Conservation (phyloP, 2,329 filamentous ascomycete species). For the Fonsecaea multimorphosa region DNA sequence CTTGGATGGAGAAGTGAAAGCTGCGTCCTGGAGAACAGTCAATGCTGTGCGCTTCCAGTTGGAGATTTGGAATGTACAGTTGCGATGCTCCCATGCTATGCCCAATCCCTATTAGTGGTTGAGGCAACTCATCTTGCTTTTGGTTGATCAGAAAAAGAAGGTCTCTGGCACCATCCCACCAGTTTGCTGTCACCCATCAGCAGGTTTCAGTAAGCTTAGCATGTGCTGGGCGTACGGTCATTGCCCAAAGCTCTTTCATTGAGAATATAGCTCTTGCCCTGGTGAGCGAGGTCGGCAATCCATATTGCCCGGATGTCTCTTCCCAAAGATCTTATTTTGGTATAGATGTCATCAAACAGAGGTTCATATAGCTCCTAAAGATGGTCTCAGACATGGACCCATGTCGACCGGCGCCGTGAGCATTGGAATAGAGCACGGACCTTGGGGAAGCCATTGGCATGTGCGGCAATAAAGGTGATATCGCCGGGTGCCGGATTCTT, state of each 20-base stretch:
- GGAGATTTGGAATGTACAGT: slow-evolving; percentile 51
- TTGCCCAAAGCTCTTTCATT: slow-evolving; percentile 81
- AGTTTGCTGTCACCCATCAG: slow-evolving; percentile 65
- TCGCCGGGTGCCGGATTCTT: slow-evolving; percentile 71
- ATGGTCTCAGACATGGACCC: background rate
- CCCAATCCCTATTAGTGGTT: slow-evolving; percentile 81
- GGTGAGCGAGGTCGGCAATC: slow-evolving; percentile 87
- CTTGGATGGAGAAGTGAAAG: slow-evolving; percentile 67
- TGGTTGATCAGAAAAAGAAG: slow-evolving; percentile 83
- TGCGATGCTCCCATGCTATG: slow-evolving; percentile 87
- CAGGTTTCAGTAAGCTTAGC: slow-evolving; percentile 33
- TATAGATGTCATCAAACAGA: slow-evolving; percentile 81
- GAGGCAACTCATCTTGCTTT: slow-evolving; percentile 78
- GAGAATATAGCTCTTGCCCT: slow-evolving; percentile 77
- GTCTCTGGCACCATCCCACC: slow-evolving; percentile 85
- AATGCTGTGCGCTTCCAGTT: background rate
- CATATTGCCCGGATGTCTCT: slow-evolving; percentile 81
- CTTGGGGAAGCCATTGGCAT: slow-evolving; percentile 94
- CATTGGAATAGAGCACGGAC: slow-evolving; percentile 50
- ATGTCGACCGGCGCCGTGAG: background rate
- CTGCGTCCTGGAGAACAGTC: slow-evolving; percentile 24
- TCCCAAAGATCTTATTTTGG: slow-evolving; percentile 61
- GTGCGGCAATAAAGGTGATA: slow-evolving; percentile 82
- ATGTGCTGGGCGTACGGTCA: slow-evolving; percentile 68
- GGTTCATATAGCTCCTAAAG: slow-evolving; percentile 86